Conservation (phyloP, 495 filamentous ascomycete genomes). For the Talaromyces borbonicus region DNA sequence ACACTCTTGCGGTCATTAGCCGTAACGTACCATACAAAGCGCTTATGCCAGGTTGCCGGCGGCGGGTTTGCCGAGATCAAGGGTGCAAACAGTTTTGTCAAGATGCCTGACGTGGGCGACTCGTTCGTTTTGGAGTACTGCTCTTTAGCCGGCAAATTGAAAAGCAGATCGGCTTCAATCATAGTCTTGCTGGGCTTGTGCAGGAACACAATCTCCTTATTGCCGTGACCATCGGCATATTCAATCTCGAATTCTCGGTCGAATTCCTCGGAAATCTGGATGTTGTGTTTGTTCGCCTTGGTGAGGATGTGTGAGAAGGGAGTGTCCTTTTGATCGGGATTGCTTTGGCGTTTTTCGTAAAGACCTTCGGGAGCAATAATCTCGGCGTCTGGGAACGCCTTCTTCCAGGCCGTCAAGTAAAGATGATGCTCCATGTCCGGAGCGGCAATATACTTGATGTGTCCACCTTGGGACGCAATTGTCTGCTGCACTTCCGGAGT, state of each 20-base stretch:
- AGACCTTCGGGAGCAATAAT: constrained; percentile 82
- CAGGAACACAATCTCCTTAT: constrained; percentile 78
- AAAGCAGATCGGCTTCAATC: constrained; percentile 86
- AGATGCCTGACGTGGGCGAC: constrained; percentile 41
- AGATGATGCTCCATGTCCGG: constrained; percentile 91
- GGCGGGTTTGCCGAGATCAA: constrained; percentile 50
- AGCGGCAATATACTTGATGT: constrained; percentile 76
- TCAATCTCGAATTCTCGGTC: constrained; percentile 80
- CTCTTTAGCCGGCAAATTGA: constrained; percentile 82
- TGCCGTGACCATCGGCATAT: constrained; percentile 68
- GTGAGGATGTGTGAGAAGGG: constrained; percentile 62
- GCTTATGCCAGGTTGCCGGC: constrained; percentile 61
- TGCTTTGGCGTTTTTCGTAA: constrained; percentile 67
- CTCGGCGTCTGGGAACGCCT: constrained; percentile 64
- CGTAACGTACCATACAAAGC: constrained; percentile 76
- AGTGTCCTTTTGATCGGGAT: constrained; percentile 54
- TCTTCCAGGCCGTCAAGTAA: constrained; percentile 73
- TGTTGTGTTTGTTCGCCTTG: constrained; percentile 37
- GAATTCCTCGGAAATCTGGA: constrained; percentile 63
- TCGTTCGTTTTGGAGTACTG: constrained; percentile 64
- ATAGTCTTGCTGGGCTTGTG: constrained; percentile 73
- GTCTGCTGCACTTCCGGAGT: constrained; percentile 66
- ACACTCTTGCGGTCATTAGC: constrained; percentile 54
- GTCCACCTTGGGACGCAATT: constrained; percentile 54
- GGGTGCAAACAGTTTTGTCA: constrained; percentile 52